Evolutionary conservation across 371 early-diverging fungal genomes (phyloP).

Genomic region (Rhizoclosmatium hyalinum): DNA sequence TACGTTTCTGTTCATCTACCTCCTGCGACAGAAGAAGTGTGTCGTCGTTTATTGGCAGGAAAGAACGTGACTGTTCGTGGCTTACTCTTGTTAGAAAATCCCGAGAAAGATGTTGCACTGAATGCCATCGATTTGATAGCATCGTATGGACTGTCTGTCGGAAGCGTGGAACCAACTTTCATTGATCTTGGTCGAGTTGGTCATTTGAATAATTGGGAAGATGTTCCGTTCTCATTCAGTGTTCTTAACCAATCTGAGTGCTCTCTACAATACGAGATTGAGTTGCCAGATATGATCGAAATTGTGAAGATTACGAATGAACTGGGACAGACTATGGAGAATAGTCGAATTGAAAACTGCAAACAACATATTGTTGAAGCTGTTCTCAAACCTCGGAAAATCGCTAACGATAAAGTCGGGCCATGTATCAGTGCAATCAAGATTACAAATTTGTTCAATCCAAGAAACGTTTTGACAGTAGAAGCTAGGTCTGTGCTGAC

Average conservation of each 20-base stretch:
- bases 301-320: slow-evolving; percentile 23
- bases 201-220: slow-evolving; percentile 75
- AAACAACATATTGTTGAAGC: slow-evolving; percentile 51
- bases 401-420: slow-evolving; percentile 65
- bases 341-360: slow-evolving; percentile 32
- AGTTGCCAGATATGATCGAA: slow-evolving; percentile 46
- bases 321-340: slow-evolving; percentile 36
- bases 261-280: slow-evolving; percentile 68
- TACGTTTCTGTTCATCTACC: slow-evolving; percentile 70
- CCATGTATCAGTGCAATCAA: slow-evolving; percentile 56
- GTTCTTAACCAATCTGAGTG: slow-evolving; percentile 72
- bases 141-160: slow-evolving; percentile 68
- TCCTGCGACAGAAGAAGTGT: slow-evolving; percentile 51
- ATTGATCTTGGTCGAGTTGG: slow-evolving; percentile 82
- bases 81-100: slow-evolving; percentile 67
- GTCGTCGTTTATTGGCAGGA: slow-evolving; percentile 53
- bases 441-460: slow-evolving; percentile 73
- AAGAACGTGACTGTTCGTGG: slow-evolving; percentile 64
- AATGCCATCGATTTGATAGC: slow-evolving; percentile 68
- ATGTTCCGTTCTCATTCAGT: slow-evolving; percentile 64
- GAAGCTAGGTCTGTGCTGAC: slow-evolving; percentile 70
- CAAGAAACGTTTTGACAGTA: slow-evolving; percentile 62
- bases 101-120: slow-evolving; percentile 57
- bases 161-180: slow-evolving; percentile 58
- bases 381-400: slow-evolving; percentile 63